Evolutionary conservation across 768 basidiomycete species (phyloP).

Genomic region (Crucibulum laeve): DNA sequence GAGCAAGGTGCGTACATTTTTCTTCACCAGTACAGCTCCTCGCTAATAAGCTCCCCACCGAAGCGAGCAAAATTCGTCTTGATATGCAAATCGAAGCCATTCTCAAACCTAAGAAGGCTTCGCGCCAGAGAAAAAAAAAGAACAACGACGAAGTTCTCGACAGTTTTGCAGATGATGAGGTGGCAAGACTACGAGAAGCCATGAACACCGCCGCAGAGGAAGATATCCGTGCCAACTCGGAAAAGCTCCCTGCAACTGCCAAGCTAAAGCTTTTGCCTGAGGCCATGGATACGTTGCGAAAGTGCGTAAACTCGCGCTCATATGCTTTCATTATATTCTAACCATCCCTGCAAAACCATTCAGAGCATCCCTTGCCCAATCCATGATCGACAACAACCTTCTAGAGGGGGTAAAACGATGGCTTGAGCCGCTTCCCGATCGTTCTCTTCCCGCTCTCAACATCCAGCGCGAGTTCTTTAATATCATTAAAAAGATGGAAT

Average conservation of each 20-base stretch:
- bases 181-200: conserved; percentile 78
- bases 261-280: conserved; percentile 85
- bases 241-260: conserved; percentile 75
- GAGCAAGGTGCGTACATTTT: conserved; percentile 63
- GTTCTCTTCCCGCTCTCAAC: conserved; percentile 89
- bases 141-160: conserved; percentile 81
- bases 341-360: conserved; percentile 7
- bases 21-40: conserved; percentile 1
- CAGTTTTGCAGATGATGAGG: conserved; percentile 85
- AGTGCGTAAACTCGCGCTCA: conserved; percentile 48
- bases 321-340: conserved; percentile 6
- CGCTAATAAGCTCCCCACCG: conserved; percentile 1
- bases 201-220: conserved; percentile 87
- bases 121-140: conserved; percentile 68
- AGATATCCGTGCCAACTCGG: conserved; percentile 75
- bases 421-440: conserved; percentile 93
- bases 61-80: conserved; percentile 74
- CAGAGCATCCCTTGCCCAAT: conserved; percentile 82
- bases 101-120: conserved; percentile 72
- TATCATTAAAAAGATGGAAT: conserved; percentile 82
- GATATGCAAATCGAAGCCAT: conserved; percentile 87
- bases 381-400: conserved; percentile 93
- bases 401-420: conserved; percentile 85
- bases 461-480: conserved; percentile 92
- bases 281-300: conserved; percentile 90